Base-by-base conservation (phyloP, 1,284 basidiomycete genomes). In the Trichosporon coremiiforme region DNA sequence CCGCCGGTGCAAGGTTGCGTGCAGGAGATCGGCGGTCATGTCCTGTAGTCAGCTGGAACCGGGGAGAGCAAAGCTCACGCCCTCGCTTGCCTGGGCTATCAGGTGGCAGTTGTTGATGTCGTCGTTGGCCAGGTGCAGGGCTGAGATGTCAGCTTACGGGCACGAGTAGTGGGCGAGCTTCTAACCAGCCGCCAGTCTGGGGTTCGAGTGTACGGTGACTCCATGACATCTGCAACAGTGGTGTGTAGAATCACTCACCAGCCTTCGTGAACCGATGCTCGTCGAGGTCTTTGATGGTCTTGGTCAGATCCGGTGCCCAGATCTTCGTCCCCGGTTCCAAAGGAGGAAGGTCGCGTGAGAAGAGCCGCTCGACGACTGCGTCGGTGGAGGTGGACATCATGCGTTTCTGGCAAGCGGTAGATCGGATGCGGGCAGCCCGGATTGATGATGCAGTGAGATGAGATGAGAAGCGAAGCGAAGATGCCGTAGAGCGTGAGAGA, bases 41-140 rank as follows among this genome's bases (percentile, higher is more conserved):
- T 81, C 79, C 78, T 79, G 64, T 6, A 0, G 55, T 69, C 66
- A 71, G 67, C 45, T 35, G 41, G 22, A 3, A 33, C 33, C 36
- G 2, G 7, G 8, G 2, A 29, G 57, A 8, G 53, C 10, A 55
- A 4, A 9, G 71, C 78, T 71, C 64, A 79, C 78, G 2, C 81
- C 81, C 64, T 82, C 80, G 68, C 75, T 71, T 22, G 73, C 75
- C 69, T 81, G 79, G 1, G 79, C 78, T 22, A 83, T 82, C 36
- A 77, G 64, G 71, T 84, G 82, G 60, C 76, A 77, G 20, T 75
- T 71, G 29, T 80, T 69, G 29, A 82, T 79, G 75, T 84, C 82
- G 68, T 84, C 82, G 68, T 83, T 84, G 20, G 79, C 81, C 0
- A 84, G 77, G 70, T 84, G 82, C 2, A 84, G 71, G 1, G 79